Conservation (phyloP, 2,329 filamentous ascomycete genomes). For the Knufia petricola region DNA sequence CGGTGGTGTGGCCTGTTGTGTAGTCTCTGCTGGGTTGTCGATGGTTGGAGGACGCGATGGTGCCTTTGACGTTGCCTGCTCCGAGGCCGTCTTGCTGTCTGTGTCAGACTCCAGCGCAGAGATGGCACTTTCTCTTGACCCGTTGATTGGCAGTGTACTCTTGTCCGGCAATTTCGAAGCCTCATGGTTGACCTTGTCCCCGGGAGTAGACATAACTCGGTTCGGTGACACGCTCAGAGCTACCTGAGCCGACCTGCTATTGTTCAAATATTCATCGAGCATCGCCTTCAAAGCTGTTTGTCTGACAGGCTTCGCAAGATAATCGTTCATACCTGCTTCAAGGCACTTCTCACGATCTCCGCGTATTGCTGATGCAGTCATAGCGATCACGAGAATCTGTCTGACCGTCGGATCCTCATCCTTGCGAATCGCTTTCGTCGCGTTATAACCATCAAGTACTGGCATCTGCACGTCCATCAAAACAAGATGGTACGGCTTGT, state of each 20-base stretch:
- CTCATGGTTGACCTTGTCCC: conserved; percentile 13
- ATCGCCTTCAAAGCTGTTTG: conserved; percentile 79
- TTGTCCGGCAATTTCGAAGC: conserved; percentile 4
- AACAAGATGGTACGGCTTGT: conserved; percentile 35
- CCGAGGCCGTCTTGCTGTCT: too few species aligned
- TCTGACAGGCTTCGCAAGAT: conserved; percentile 88
- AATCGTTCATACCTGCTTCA: conserved; percentile 96
- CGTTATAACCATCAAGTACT: conserved; percentile 41
- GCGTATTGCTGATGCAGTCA: conserved; percentile 92
- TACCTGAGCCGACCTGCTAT: conserved; percentile 11
- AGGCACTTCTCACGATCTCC: conserved; percentile 91
- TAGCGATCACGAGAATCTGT: conserved; percentile 84
- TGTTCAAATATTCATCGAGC: conserved; percentile 55
- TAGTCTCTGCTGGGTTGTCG: not conserved
- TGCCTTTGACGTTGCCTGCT: not conserved
- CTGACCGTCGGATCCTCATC: conserved; percentile 68
- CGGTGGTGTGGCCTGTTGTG: not conserved
- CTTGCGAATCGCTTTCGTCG: conserved; percentile 37
- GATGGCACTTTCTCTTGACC: conserved; percentile 2
- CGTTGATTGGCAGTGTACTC: not conserved
- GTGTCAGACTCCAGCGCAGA: not conserved
- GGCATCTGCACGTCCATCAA: conserved; percentile 44
- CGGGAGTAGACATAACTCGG: conserved; percentile 7
- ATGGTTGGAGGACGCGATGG: not conserved
- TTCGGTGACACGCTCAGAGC: conserved; percentile 6